Percentiles rank a stretch among this genome's conserved stretches.
These are phyloP conservation scores for Phytophthora citrophthora DNA, from an alignment of 352 stramenopile genomes.

Conservation along the genomic window DNA sequence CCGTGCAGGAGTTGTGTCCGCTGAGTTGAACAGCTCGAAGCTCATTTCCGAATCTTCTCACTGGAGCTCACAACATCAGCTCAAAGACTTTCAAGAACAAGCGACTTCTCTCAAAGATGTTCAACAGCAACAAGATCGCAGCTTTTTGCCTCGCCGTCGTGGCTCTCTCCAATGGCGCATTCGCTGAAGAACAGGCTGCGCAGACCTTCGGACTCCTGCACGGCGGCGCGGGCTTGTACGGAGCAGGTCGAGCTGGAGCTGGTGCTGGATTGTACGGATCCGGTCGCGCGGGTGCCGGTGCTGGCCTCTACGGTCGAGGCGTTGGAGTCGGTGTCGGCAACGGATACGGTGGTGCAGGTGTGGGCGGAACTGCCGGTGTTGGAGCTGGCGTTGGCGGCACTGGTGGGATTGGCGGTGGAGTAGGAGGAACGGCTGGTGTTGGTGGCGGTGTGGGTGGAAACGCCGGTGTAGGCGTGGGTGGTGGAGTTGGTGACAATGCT, in stretches of 20 bases:
- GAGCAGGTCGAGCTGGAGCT: background rate
- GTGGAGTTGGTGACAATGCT: background rate
- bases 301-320: background rate
- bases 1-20: background rate
- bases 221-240: constrained; percentile 1
- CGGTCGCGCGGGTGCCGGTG: background rate
- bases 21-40: background rate
- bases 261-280: background rate
- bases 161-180: constrained; percentile 1
- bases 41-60: constrained; percentile 15
- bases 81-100: constrained; percentile 3
- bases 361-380: background rate
- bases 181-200: constrained; percentile 14
- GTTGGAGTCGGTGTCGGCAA: background rate
- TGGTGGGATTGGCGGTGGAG: background rate
- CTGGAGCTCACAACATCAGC: constrained; percentile 6
- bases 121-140: constrained; percentile 18
- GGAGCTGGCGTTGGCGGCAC: background rate
- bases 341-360: background rate
- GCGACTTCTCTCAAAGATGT: constrained; percentile 5
- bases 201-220: constrained; percentile 19
- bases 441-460: background rate
- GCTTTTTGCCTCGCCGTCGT: constrained; percentile 14
- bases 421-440: background rate
- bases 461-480: background rate